Conservation (phyloP, 495 filamentous ascomycete species). For the Parathielavia appendiculata region DNA sequence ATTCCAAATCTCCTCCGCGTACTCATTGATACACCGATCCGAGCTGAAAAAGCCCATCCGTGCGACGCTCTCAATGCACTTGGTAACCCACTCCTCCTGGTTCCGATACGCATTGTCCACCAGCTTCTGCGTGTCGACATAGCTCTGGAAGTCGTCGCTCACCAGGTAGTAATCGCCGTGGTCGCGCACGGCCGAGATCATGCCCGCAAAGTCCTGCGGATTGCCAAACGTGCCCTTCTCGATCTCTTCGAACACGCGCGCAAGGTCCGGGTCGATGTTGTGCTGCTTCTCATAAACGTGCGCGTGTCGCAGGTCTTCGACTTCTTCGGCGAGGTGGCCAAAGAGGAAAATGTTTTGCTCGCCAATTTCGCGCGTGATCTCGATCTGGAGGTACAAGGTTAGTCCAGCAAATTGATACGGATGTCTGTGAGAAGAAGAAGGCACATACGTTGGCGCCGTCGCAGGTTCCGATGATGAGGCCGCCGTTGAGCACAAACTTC, state of each 20-base stretch:
- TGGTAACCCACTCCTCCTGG: conserved; percentile 85
- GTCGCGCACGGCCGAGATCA: conserved; percentile 76
- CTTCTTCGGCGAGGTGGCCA: conserved; percentile 91
- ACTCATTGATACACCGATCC: conserved; percentile 96
- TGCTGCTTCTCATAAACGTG: conserved; percentile 82
- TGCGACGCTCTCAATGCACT: conserved; percentile 77
- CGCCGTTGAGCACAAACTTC: conserved; percentile 98
- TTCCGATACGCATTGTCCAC: conserved; percentile 88
- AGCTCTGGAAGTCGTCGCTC: conserved; percentile 92
- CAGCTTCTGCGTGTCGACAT: conserved; percentile 80
- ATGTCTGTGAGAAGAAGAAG: not conserved
- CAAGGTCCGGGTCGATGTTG: conserved; percentile 67
- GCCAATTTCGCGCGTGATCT: conserved; percentile 95
- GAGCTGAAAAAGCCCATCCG: conserved; percentile 97
- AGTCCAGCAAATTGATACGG: not conserved
- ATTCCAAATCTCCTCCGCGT: conserved; percentile 96
- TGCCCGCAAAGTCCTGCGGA: conserved; percentile 64
- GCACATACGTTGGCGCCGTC: conserved; percentile 89
- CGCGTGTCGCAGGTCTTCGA: conserved; percentile 88
- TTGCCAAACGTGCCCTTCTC: conserved; percentile 72
- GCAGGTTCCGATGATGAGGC: conserved; percentile 94
- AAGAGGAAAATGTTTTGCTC: conserved; percentile 98
- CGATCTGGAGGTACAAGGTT: conserved; percentile 56
- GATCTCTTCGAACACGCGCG: conserved; percentile 78
- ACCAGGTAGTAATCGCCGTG: conserved; percentile 98